A percentile compares a stretch with the other conserved stretches of the same genome.
These are phyloP conservation scores for Candida boidinii DNA, from an alignment of 805 yeast genomes.

Conservation along the genomic window DNA sequence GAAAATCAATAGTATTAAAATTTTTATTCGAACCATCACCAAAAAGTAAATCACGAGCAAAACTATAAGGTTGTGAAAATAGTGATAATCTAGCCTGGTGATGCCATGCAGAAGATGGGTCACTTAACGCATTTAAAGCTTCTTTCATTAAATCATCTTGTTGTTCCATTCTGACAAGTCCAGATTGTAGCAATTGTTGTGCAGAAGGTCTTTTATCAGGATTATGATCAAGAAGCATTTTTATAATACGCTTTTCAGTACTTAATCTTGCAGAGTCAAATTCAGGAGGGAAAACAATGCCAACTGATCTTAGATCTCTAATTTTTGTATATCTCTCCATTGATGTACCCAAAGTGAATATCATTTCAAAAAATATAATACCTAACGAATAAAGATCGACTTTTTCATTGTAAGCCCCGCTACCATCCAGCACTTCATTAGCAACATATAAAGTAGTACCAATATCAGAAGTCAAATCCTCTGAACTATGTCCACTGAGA, in stretches of 20 bases:
- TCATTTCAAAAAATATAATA: constrained; percentile 92
- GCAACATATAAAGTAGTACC: constrained; percentile 96
- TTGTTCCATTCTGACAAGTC: constrained; percentile 78
- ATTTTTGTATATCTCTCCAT: constrained; percentile 85
- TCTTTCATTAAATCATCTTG: constrained; percentile 87
- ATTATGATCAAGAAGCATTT: constrained; percentile 64
- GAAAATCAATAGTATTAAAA: constrained; percentile 33
- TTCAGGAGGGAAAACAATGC: constrained; percentile 62
- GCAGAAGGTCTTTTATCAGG: constrained; percentile 81
- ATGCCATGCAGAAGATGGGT: constrained; percentile 92
- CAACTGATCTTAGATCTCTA: constrained; percentile 49
- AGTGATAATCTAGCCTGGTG: constrained; percentile 82
- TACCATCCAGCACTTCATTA: constrained; percentile 69
- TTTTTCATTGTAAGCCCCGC: constrained; percentile 77
- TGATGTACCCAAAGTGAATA: constrained; percentile 73
- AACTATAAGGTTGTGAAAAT: constrained; percentile 76
- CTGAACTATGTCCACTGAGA: constrained; percentile 28
- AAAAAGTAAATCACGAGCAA: constrained; percentile 78
- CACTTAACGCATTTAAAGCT: constrained; percentile 76
- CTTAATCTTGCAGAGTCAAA: constrained; percentile 44
- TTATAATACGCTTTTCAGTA: constrained; percentile 61
- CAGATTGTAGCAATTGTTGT: constrained; percentile 62
- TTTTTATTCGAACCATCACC: constrained; percentile 36
- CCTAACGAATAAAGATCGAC: constrained; percentile 96
- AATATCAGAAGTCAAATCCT: constrained; percentile 82